Conservation (phyloP, 371 early-diverging fungal genomes). For the Apophysomyces sp. region DNA sequence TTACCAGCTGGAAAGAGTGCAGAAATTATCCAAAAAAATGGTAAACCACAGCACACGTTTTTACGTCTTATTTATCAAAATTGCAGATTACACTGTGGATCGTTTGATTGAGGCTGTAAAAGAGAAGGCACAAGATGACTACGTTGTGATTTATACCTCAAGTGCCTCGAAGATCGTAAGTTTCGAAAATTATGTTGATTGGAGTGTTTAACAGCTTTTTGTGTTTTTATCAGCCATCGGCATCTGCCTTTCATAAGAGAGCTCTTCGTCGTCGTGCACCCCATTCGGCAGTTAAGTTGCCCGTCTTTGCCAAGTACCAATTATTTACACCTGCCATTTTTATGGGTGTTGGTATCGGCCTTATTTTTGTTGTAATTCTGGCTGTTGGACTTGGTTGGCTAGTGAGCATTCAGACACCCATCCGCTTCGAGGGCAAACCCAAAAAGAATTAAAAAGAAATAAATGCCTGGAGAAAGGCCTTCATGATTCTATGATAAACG, state of each 20-base stretch:
- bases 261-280: conserved; percentile 35
- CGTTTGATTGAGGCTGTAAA: conserved; percentile 27
- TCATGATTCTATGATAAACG: too few relatives aligned
- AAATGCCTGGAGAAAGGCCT: background rate
- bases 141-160: conserved; percentile 49
- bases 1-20: conserved; percentile 28
- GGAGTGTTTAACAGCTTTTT: background rate
- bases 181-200: background rate
- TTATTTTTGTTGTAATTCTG: conserved; percentile 38
- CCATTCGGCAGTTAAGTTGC: conserved; percentile 10
- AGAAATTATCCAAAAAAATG: conserved; percentile 25
- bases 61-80: background rate
- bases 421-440: conserved; percentile 45
- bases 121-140: conserved; percentile 29
- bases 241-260: conserved; percentile 9
- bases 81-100: conserved; percentile 32
- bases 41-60: conserved; percentile 17
- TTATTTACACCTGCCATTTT: conserved; percentile 49
- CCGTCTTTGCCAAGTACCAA: conserved; percentile 53
- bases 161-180: conserved; percentile 28
- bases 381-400: conserved; percentile 47
- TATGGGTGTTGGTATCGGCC: conserved; percentile 41
- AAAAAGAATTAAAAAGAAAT: conserved; percentile 34
- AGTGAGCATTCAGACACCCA: conserved; percentile 44
- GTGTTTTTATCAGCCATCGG: background rate